phyloP scores from a whole-genome alignment of 116 monocot species.

The Dioscorea cayenensis region DNA sequence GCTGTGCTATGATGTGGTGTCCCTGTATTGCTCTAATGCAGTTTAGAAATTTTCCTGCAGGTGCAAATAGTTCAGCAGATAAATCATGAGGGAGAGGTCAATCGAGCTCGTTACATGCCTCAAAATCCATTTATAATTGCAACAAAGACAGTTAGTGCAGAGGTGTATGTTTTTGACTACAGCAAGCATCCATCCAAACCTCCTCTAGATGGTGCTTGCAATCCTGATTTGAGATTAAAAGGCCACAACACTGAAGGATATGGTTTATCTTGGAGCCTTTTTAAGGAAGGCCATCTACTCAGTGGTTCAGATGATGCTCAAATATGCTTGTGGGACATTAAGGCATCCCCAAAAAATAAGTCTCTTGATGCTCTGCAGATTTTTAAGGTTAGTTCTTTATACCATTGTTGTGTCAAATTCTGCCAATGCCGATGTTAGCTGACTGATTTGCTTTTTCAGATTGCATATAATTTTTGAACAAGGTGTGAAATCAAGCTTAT shows the following conservation, averaged over 20 bases:
- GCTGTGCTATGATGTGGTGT: neutral
- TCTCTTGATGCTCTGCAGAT: constrained; percentile 85
- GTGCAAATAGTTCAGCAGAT: constrained; percentile 98
- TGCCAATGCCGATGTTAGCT: neutral
- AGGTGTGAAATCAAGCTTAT: too few relatives aligned
- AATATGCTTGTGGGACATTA: constrained; percentile 97
- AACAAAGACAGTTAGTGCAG: constrained; percentile 90
- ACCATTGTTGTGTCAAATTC: neutral
- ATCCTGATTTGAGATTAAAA: constrained; percentile 82
- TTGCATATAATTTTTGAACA: too few relatives aligned
- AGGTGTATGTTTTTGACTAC: constrained; percentile 95
- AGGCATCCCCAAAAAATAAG: constrained; percentile 74
- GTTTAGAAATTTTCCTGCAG: constrained; percentile 26
- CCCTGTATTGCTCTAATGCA: neutral
- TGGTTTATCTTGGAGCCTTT: constrained; percentile 95
- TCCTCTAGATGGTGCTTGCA: constrained; percentile 80
- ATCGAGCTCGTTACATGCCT: constrained; percentile 96
- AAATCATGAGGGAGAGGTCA: constrained; percentile 98
- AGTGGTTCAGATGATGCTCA: constrained; percentile 98
- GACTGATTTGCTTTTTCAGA: neutral
- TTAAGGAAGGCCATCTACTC: constrained; percentile 82
- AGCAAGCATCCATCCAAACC: constrained; percentile 98
- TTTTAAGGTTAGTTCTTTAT: constrained; percentile 71
- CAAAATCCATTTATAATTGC: constrained; percentile 95
- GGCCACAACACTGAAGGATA: constrained; percentile 96